A percentile compares a stretch with the other conserved stretches of the same genome.
Conservation (phyloP, 2,329 filamentous ascomycete genomes). For the Aspergillus sp. region DNA sequence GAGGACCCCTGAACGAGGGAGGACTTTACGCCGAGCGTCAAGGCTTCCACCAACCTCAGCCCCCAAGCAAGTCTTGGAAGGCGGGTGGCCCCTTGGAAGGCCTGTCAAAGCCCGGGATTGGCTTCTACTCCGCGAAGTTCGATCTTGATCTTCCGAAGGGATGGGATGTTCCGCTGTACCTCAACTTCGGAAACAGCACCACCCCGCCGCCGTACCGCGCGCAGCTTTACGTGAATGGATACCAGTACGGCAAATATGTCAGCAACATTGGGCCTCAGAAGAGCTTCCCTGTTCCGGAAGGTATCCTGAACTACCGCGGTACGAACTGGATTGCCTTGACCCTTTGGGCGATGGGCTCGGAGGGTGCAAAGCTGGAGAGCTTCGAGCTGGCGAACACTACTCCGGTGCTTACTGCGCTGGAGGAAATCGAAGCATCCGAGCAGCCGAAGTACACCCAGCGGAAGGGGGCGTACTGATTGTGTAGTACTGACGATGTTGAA, state of each 20-base stretch:
- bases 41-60: conserved; percentile 54
- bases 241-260: conserved; percentile 35
- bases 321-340: conserved; percentile 67
- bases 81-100: conserved; percentile 36
- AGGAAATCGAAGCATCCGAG: conserved; percentile 44
- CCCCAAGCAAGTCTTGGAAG: conserved; percentile 37
- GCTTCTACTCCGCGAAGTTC: conserved; percentile 53
- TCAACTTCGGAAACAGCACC: conserved; percentile 47
- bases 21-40: conserved; percentile 55
- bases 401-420: conserved; percentile 52
- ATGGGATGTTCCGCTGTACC: conserved; percentile 56
- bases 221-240: conserved; percentile 57
- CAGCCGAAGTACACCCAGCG: conserved; percentile 48
- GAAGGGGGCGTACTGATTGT: conserved; percentile 49
- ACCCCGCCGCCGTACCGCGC: conserved; percentile 55
- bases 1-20: conserved; percentile 59
- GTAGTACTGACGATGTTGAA: neutral
- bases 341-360: conserved; percentile 63
- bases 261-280: conserved; percentile 74
- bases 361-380: conserved; percentile 56
- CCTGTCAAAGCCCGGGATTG: conserved; percentile 48
- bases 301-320: conserved; percentile 68
- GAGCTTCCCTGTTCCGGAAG: conserved; percentile 69
- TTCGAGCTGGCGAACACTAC: conserved; percentile 51
- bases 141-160: conserved; percentile 50